These are phyloP conservation scores for Schizosaccharomyces cryophilus DNA, from an alignment of 805 yeast genomes.

Conservation along the genomic window DNA sequence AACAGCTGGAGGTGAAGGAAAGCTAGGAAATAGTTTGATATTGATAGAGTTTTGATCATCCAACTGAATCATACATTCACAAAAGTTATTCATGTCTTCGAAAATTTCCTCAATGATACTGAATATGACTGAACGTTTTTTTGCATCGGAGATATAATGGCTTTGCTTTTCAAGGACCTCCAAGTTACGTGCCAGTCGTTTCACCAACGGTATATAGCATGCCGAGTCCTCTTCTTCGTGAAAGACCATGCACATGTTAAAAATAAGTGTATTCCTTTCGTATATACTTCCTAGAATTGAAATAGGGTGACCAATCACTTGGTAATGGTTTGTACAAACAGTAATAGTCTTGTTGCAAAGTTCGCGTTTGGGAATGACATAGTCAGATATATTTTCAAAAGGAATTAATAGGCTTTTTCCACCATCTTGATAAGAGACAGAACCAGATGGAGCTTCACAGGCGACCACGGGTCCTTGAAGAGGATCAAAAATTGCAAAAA, in stretches of 20 bases:
- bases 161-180: conserved; percentile 70
- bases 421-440: conserved; percentile 14
- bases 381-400: conserved; percentile 70
- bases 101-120: conserved; percentile 69
- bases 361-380: conserved; percentile 79
- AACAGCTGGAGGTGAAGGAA: conserved; percentile 54
- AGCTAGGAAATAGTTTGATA: conserved; percentile 77
- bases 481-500: conserved; percentile 80
- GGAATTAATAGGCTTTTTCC: conserved; percentile 28
- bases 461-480: conserved; percentile 80
- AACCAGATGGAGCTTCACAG: conserved; percentile 67
- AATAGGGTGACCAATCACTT: conserved; percentile 75
- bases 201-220: conserved; percentile 67
- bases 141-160: conserved; percentile 38
- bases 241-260: conserved; percentile 82
- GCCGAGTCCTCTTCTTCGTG: conserved; percentile 57
- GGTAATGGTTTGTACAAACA: conserved; percentile 40
- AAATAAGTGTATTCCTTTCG: conserved; percentile 75
- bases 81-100: conserved; percentile 82
- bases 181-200: conserved; percentile 69
- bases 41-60: conserved; percentile 77
- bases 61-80: conserved; percentile 85
- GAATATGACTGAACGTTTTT: conserved; percentile 30
- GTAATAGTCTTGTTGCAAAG: conserved; percentile 64
- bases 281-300: conserved; percentile 49